phyloP scores from a whole-genome alignment of 495 filamentous ascomycete species.

The Penicillium malachiteum region DNA sequence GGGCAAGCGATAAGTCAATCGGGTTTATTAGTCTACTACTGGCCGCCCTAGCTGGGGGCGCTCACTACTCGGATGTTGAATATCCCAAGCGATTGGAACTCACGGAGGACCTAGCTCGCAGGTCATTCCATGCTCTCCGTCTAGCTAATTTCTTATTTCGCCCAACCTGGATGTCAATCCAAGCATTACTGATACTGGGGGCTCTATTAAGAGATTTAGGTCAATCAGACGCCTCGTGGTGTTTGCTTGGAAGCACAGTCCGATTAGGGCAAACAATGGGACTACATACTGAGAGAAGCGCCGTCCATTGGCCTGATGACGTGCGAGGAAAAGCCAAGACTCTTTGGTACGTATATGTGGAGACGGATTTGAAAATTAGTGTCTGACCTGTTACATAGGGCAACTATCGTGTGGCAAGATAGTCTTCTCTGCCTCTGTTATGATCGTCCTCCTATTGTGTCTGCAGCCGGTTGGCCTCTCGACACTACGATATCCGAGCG shows the following conservation, averaged over 20 bases:
- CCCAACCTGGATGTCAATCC: constrained; percentile 41
- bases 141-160: constrained; percentile 49
- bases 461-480: constrained; percentile 24
- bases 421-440: constrained; percentile 37
- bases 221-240: constrained; percentile 51
- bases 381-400: constrained; percentile 14
- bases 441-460: constrained; percentile 34
- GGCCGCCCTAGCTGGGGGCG: constrained; percentile 51
- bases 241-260: constrained; percentile 43
- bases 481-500: constrained; percentile 6
- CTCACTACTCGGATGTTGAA: constrained; percentile 48
- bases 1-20: constrained; percentile 33
- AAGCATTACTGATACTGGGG: constrained; percentile 45
- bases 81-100: constrained; percentile 28
- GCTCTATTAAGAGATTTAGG: constrained; percentile 50
- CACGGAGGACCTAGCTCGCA: constrained; percentile 31
- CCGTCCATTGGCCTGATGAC: constrained; percentile 25
- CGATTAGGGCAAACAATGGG: constrained; percentile 49
- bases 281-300: constrained; percentile 31
- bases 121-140: constrained; percentile 39
- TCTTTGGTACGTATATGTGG: constrained; percentile 26
- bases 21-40: constrained; percentile 45
- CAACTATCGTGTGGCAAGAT: constrained; percentile 37
- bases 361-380: too few species aligned
- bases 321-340: constrained; percentile 22